phyloP scores from a whole-genome alignment of 2,329 filamentous ascomycete species.

The Tolypocladium nubicola region DNA sequence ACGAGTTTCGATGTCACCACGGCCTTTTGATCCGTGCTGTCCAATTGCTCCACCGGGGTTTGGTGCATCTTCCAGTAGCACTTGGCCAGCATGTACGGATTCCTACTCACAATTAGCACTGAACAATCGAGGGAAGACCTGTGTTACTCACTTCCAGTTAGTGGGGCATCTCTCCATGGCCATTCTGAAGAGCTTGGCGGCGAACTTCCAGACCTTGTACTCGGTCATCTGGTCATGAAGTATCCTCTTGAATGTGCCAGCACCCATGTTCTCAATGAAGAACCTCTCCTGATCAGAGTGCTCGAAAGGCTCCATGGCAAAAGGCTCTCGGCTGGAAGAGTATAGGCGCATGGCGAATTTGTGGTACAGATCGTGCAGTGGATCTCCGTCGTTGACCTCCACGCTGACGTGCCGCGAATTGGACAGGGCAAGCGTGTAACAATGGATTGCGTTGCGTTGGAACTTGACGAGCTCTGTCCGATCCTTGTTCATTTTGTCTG shows the following conservation, averaged over 20 bases:
- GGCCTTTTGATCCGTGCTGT: conserved; percentile 27
- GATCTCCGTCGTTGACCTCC: conserved; percentile 36
- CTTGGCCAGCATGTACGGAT: conserved; percentile 50
- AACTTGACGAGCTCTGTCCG: conserved; percentile 62
- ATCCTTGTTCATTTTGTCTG: conserved; percentile 83
- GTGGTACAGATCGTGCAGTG: conserved; percentile 47
- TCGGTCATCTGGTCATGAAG: conserved; percentile 46
- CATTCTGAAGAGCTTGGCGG: conserved; percentile 43
- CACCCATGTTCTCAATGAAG: conserved; percentile 39
- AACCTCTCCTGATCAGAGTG: conserved; percentile 47
- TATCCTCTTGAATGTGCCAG: conserved; percentile 40
- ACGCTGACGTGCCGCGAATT: conserved; percentile 37
- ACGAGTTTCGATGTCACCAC: conserved; percentile 26
- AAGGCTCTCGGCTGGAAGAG: conserved; percentile 50
- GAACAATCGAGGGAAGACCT: background rate
- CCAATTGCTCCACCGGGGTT: conserved; percentile 32
- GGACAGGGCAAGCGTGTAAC: conserved; percentile 53
- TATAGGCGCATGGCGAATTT: conserved; percentile 53
- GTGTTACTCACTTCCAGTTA: conserved; percentile 42
- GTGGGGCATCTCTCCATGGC: conserved; percentile 42
- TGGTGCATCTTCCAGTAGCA: conserved; percentile 56
- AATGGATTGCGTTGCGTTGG: conserved; percentile 75
- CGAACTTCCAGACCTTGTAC: conserved; percentile 53
- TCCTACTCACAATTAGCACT: conserved; percentile 25
- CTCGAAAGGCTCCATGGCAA: conserved; percentile 51